These are phyloP conservation scores for Echium plantagineum DNA, from an alignment of 257 asterid species.

Conservation along the genomic window DNA sequence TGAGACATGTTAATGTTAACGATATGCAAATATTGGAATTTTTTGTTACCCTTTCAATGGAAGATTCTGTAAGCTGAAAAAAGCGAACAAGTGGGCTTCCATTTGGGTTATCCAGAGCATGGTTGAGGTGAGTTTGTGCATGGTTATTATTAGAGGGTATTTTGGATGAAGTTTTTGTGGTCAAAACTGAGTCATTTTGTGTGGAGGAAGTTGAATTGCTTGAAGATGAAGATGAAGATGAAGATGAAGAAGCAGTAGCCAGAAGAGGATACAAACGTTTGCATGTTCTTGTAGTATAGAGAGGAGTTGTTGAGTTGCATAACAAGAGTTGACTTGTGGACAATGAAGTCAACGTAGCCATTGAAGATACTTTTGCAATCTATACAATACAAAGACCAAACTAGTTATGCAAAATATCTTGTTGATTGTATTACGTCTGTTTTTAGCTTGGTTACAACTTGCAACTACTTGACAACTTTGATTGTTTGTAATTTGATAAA, in stretches of 20 bases:
- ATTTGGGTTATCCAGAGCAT: conserved; percentile 31
- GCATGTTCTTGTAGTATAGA: conserved; percentile 12
- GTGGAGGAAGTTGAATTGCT: conserved; percentile 7
- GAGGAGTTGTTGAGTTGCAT: conserved; percentile 18
- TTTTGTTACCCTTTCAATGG: conserved; percentile 52
- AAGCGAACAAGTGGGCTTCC: conserved; percentile 42
- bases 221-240: conserved; percentile 36
- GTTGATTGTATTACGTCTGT: no score
- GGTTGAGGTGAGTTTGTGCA: conserved; percentile 21
- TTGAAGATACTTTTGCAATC: conserved; percentile 6
- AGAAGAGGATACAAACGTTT: conserved; percentile 15
- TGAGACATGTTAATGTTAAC: no score
- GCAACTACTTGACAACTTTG: no score
- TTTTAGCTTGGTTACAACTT: no score
- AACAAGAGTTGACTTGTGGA: conserved; percentile 23
- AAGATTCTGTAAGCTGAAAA: conserved; percentile 46
- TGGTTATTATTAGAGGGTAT: conserved; percentile 23
- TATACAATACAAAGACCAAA: no score
- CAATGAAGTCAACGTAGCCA: conserved; percentile 40
- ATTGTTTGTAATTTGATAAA: no score
- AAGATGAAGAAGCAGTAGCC: conserved; percentile 33
- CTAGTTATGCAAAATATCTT: no score
- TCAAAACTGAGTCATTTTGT: conserved; percentile 17
- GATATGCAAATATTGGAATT: background rate
- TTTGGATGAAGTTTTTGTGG: conserved; percentile 25